Base-by-base conservation (phyloP, 306 rosid genomes). In the Herpetospermum pedunculosum region DNA sequence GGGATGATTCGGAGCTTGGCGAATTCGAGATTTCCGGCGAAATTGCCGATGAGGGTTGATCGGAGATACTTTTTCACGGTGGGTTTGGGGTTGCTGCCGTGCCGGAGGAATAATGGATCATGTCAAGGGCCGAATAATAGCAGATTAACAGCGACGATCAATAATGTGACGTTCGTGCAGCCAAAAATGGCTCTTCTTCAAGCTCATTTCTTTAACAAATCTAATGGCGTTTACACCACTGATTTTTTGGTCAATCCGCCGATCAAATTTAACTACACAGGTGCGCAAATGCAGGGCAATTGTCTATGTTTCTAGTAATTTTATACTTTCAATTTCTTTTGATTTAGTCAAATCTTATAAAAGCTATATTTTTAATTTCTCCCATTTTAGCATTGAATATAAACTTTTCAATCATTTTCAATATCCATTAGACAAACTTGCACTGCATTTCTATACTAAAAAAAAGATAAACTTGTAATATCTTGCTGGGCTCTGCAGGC, bases 71-170 rank as follows among this genome's bases (percentile, higher is more conserved):
- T 86, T 79, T 90, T 90, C 88, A 87, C 91, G 0, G 88, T 87
- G 25, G 92, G 92, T 2, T 34, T 90, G 38, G 96, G 92, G 43
- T 28, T 83, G 11, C 75, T 62, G n/a, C 30, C 81, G 30, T 87
- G 92, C 84, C 77, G 84, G 12, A 18, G 46, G 26, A 90, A 73
- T 30, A 90, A 73, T 30, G 73, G 84, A 32, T 46, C 80, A 11
- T 87, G 96, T 71, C 86, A 79, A 75, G 91, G 91, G 26, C 87
- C 90, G 6, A 90, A 90, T 67, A 90, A 90, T 67, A 82, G 87
- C 5, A 78, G 79, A 68, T 49, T 90, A 6, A 76, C 83, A 8
- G 96, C 87, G 2, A 77, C 89, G 0, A 10, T 90, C 28, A 90
- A 90, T 74, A 90, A 90, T 41, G 89, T 90, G 58, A 81, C 89